Percentiles rank a stretch among this genome's conserved stretches.
Conservation (phyloP, 208 protist genomes). For the Leishmania arabica region DNA sequence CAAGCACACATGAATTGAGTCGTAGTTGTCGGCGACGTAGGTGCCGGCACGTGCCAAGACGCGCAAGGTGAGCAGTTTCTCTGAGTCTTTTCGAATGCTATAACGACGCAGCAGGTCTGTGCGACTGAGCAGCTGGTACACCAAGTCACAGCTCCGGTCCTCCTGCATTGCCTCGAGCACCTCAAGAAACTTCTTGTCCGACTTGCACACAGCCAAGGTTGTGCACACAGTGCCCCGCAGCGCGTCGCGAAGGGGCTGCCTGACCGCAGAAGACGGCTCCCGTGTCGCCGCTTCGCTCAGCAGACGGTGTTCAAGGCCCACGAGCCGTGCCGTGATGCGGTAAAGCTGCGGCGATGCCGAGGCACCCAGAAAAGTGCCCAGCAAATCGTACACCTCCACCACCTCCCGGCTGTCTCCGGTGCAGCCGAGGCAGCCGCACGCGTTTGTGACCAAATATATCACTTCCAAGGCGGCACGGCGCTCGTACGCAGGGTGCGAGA, state of each 20-base stretch:
- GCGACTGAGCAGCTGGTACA: slow-evolving; percentile 5
- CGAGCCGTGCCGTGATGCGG: slow-evolving; percentile 2
- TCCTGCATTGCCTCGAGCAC: slow-evolving; percentile 13
- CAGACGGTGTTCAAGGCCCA: slow-evolving; percentile 10
- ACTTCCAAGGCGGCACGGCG: slow-evolving; percentile 8
- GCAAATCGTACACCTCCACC: slow-evolving; percentile 7
- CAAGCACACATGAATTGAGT: not conserved
- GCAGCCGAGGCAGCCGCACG: slow-evolving; percentile 10
- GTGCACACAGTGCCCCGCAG: not conserved
- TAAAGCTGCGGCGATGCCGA: slow-evolving; percentile 3
- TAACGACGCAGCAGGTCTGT: slow-evolving; percentile 8
- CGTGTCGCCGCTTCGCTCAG: not conserved
- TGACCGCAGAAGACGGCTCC: not conserved
- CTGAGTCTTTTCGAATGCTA: not conserved
- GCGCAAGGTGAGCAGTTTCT: slow-evolving; percentile 3
- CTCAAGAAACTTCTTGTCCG: slow-evolving; percentile 2
- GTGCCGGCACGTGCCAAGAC: slow-evolving; percentile 1
- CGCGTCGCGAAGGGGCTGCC: not conserved
- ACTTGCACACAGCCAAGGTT: not conserved
- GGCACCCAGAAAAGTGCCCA: not conserved
- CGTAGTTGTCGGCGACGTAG: slow-evolving; percentile 20
- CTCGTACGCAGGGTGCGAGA: slow-evolving; percentile 3
- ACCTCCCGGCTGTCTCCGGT: slow-evolving; percentile 6
- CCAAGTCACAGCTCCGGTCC: not conserved
- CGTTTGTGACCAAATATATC: not conserved